Evolutionary conservation across 2,329 filamentous ascomycete genomes (phyloP).

Genomic region (Colletotrichum sp.): DNA sequence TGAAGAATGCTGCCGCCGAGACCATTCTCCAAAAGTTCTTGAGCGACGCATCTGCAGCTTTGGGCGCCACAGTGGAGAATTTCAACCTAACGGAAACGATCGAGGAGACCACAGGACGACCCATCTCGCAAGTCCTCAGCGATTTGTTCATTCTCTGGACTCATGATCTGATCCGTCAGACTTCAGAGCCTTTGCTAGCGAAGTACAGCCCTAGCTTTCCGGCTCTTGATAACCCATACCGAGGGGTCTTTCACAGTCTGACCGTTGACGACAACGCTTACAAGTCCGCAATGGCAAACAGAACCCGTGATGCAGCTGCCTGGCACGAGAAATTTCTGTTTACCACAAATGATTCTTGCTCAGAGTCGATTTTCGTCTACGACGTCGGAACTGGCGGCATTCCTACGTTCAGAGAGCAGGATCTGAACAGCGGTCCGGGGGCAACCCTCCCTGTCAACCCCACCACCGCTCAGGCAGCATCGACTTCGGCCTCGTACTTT

Average conservation of each 20-base stretch:
- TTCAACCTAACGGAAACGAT: conserved; percentile 38
- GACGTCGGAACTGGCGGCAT: conserved; percentile 46
- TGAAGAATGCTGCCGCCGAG: neutral
- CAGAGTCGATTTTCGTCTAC: conserved; percentile 42
- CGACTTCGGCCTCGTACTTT: conserved; percentile 24
- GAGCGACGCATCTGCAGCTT: conserved; percentile 34
- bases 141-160: neutral
- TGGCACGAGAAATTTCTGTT: neutral
- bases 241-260: neutral
- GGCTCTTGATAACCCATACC: neutral
- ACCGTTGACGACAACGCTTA: neutral
- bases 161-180: neutral
- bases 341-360: conserved; percentile 26
- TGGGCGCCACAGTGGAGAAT: conserved; percentile 40
- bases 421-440: conserved; percentile 31
- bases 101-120: neutral
- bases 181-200: neutral
- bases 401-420: conserved; percentile 40
- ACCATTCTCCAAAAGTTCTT: conserved; percentile 40
- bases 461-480: conserved; percentile 24
- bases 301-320: neutral
- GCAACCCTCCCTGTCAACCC: conserved; percentile 28
- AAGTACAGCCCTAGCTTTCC: neutral
- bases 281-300: neutral
- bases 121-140: neutral